Conservation (phyloP, 192 early-diverging fungal species). For the Kappamyces sp. region DNA sequence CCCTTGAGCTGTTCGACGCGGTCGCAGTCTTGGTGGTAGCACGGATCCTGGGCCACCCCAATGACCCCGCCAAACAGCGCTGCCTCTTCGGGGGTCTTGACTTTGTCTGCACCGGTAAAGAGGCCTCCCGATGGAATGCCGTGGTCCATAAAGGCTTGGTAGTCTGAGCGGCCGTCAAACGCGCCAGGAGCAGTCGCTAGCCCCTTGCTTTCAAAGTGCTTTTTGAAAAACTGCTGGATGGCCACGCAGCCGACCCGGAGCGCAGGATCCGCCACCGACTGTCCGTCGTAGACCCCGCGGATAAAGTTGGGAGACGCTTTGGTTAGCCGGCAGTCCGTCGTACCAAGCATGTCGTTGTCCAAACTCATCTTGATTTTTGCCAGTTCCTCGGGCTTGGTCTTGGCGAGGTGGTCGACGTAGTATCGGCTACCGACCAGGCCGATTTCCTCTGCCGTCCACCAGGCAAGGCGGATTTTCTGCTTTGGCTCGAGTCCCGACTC, state of each 20-base stretch:
- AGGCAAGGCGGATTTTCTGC: slow-evolving; percentile 5
- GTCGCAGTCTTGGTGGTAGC: slow-evolving; percentile 39
- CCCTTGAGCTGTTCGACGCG: slow-evolving; percentile 20
- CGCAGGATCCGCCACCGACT: not conserved
- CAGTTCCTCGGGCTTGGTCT: slow-evolving; percentile 13
- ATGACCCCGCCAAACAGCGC: slow-evolving; percentile 29
- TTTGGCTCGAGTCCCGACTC: not conserved
- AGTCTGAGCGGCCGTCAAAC: slow-evolving; percentile 25
- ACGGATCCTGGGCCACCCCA: slow-evolving; percentile 33
- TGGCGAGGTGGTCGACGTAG: slow-evolving; percentile 9
- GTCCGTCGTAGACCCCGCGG: slow-evolving; percentile 31
- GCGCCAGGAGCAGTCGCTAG: not conserved
- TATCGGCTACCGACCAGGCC: not conserved
- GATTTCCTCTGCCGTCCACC: slow-evolving; percentile 13
- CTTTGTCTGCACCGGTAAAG: slow-evolving; percentile 29
- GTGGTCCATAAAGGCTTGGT: slow-evolving; percentile 24
- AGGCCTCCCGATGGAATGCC: slow-evolving; percentile 35
- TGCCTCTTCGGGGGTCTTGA: slow-evolving; percentile 29
- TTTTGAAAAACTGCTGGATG: slow-evolving; percentile 13
- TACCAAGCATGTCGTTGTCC: slow-evolving; percentile 11
- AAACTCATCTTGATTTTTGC: slow-evolving; percentile 15
- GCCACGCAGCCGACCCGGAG: not conserved
- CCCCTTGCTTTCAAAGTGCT: slow-evolving; percentile 12
- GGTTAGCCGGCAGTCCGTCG: too few species aligned
- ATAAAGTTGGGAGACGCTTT: slow-evolving; percentile 31